phyloP scores from a whole-genome alignment of 2,329 filamentous ascomycete genomes.

The Periconia sp. region DNA sequence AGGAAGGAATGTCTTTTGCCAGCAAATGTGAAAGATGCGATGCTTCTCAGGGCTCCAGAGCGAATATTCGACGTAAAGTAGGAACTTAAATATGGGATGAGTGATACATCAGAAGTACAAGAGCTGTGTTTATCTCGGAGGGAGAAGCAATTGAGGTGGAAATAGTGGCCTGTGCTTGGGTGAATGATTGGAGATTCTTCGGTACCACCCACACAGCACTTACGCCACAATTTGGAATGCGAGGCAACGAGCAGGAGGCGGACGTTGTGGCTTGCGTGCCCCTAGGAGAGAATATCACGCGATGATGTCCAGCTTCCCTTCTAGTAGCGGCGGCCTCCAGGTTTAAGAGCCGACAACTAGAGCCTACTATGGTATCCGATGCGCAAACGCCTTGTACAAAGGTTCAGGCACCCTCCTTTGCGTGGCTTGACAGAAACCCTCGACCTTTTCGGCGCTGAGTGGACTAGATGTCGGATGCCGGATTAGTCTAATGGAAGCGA shows the following conservation, averaged over 20 bases:
- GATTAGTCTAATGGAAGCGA: neutral
- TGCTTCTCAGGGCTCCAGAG: too few relatives aligned
- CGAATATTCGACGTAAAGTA: too few relatives aligned
- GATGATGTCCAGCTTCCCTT: constrained; percentile 3
- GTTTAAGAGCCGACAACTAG: constrained; percentile 1
- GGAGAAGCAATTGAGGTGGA: neutral
- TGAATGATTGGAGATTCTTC: constrained; percentile 5
- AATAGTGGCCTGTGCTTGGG: constrained; percentile 6
- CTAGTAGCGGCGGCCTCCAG: constrained; percentile 6
- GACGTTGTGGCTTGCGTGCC: constrained; percentile 6
- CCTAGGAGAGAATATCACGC: neutral
- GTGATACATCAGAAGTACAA: neutral
- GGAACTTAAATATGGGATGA: neutral
- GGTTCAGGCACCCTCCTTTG: too few relatives aligned
- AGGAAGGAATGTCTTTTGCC: too few relatives aligned
- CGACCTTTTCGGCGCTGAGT: too few relatives aligned
- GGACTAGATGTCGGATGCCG: neutral
- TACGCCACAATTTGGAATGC: constrained; percentile 1
- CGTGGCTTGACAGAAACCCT: too few relatives aligned
- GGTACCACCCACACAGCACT: constrained; percentile 2
- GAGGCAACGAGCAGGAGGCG: constrained; percentile 1
- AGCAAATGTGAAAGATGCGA: too few relatives aligned
- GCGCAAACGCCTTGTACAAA: too few relatives aligned
- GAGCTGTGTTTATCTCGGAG: neutral
- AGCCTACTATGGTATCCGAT: too few relatives aligned